phyloP scores from a whole-genome alignment of 2,329 filamentous ascomycete genomes.

The Beauveria varroae region DNA sequence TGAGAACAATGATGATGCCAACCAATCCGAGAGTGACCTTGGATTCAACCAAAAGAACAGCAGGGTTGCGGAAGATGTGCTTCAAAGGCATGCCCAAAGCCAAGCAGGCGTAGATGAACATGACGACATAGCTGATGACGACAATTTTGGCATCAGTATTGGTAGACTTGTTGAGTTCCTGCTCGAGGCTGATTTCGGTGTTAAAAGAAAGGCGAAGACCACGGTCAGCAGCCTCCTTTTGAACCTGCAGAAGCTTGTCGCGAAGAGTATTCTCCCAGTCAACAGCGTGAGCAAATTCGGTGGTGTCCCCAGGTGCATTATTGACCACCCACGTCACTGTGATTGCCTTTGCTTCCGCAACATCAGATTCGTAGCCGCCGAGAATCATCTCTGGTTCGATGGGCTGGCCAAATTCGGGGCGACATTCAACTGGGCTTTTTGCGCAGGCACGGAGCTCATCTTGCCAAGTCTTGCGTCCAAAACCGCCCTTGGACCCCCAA shows the following conservation, averaged over 20 bases:
- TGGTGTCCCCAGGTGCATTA: conserved; percentile 70
- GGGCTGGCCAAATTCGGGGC: conserved; percentile 83
- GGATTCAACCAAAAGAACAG: conserved; percentile 82
- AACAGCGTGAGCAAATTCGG: conserved; percentile 64
- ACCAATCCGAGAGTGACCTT: conserved; percentile 95
- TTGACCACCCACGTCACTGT: conserved; percentile 93
- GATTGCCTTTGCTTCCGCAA: conserved; percentile 69
- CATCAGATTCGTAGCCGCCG: conserved; percentile 66
- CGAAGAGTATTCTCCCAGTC: conserved; percentile 84
- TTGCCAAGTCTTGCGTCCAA: conserved; percentile 54
- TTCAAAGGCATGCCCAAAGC: conserved; percentile 80
- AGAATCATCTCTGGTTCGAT: conserved; percentile 79
- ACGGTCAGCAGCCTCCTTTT: conserved; percentile 67
- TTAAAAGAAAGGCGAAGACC: conserved; percentile 88
- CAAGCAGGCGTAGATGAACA: conserved; percentile 95
- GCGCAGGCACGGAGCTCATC: conserved; percentile 65
- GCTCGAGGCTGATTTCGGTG: conserved; percentile 88
- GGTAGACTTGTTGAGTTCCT: conserved; percentile 95
- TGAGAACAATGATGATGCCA: conserved; percentile 89
- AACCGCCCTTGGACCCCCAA: conserved; percentile 55
- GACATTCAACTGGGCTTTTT: conserved; percentile 72
- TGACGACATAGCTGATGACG: conserved; percentile 92
- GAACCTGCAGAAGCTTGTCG: conserved; percentile 64
- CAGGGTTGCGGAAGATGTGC: conserved; percentile 73
- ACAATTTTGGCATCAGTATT: conserved; percentile 98